Evolutionary conservation across 2,329 filamentous ascomycete genomes (phyloP), one percentile per base, ranked within the genome.

Genomic region (Penicillium sp.): DNA sequence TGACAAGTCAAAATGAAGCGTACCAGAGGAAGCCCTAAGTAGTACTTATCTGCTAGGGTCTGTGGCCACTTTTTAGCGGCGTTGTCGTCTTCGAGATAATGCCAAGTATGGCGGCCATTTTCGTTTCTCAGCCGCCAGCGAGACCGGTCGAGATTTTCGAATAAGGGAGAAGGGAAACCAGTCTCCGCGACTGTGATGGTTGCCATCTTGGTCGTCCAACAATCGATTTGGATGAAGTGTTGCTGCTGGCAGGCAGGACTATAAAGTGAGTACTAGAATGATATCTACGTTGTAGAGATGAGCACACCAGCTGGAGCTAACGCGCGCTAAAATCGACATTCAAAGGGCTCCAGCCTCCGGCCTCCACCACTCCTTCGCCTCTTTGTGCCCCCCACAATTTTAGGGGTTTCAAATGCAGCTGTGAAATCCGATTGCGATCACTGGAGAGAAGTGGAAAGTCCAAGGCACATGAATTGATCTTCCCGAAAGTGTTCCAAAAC

Each of bases 31-130:
- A 97, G 78, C 23, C 92, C 92, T 19, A 99, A 76, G 71, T 89
- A 91, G 76, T 93, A 96, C 76, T 92, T 96, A 75, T 98, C 95
- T 19, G 93, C 92, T 60, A 83, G 84, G 29, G 87, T 90, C 78
- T 97, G 93, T 6, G 94, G 93, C 93, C 94, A 97, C 60, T 86
- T 81, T 69, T 90, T 82, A 6, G 84, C 79, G 58, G 91, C 88
- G 61, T 91, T 84, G 58, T 95, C 90, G 11, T 87, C 86, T 64
- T 85, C 80, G 3, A 99, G 82, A 74, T 98, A 99, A 71, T 95
- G 91, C 95, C 95, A 99, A 54, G 92, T 97, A 71, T 97, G 93
- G 58, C 91, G 85, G 50, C 95, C 94, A 56, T 87, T 85, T 62
- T 96, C 91, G 72, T 96, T 90, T 64, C 87, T 85, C 74, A 98